A percentile compares a stretch with the other conserved stretches of the same genome.
phyloP scores from a whole-genome alignment of 2,329 filamentous ascomycete genomes.

The Colletotrichum zoysiae region DNA sequence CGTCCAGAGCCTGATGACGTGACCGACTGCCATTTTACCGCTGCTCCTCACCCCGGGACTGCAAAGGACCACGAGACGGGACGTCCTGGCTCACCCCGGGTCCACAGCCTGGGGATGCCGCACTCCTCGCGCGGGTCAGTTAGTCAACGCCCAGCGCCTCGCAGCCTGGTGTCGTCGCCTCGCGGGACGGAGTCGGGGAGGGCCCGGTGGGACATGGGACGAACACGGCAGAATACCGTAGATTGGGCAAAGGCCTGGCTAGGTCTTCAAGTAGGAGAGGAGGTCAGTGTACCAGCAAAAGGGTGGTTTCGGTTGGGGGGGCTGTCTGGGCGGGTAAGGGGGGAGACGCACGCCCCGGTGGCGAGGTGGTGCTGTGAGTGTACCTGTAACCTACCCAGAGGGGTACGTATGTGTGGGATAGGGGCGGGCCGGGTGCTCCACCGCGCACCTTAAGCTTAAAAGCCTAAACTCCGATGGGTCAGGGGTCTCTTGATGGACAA shows the following conservation, averaged over 20 bases:
- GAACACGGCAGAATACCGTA: constrained; percentile 4
- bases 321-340: constrained; percentile 9
- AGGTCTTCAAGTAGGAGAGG: neutral
- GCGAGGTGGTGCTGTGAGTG: neutral
- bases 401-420: neutral
- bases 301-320: neutral
- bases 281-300: neutral
- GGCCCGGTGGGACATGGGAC: neutral
- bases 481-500: neutral
- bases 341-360: neutral
- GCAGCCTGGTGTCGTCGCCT: neutral
- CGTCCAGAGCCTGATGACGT: neutral
- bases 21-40: neutral
- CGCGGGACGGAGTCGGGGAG: neutral
- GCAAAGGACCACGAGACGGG: neutral
- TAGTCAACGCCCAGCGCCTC: too few species aligned
- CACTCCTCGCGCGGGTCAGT: neutral
- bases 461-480: constrained; percentile 14
- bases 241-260: neutral
- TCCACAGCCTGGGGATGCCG: neutral
- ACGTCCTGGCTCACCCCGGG: too few species aligned
- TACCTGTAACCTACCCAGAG: neutral
- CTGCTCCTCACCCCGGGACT: neutral
- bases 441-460: constrained; percentile 29
- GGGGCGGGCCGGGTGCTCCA: neutral